Evolutionary conservation across 768 basidiomycete genomes (phyloP).

Genomic region (Astraeus odoratus): DNA sequence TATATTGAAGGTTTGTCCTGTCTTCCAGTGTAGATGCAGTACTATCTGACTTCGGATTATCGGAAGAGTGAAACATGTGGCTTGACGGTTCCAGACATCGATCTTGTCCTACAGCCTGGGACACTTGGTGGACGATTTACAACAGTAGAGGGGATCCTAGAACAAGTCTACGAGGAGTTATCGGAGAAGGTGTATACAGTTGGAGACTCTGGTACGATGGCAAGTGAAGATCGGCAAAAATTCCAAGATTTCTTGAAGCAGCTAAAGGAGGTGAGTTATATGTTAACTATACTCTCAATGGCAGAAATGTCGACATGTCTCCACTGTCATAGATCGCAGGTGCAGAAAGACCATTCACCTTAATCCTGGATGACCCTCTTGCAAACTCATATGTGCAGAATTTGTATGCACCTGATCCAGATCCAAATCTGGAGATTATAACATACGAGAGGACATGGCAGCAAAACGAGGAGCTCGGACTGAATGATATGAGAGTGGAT

Average conservation of each 20-base stretch:
- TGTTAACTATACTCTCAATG: neutral
- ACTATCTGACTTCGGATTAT: neutral
- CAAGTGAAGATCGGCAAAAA: slow-evolving; percentile 39
- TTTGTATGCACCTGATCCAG: slow-evolving; percentile 93
- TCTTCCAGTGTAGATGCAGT: neutral
- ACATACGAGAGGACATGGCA: slow-evolving; percentile 78
- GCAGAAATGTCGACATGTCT: slow-evolving; percentile 2
- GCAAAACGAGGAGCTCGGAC: slow-evolving; percentile 91
- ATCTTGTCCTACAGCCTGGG: slow-evolving; percentile 84
- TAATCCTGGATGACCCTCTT: slow-evolving; percentile 93
- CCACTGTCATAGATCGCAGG: slow-evolving; percentile 54
- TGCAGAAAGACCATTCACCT: slow-evolving; percentile 74
- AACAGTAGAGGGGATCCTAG: slow-evolving; percentile 89
- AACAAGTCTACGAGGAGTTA: slow-evolving; percentile 93
- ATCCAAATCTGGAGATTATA: slow-evolving; percentile 87
- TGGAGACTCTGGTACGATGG: slow-evolving; percentile 51
- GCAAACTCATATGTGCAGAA: slow-evolving; percentile 96
- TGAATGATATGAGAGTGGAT: slow-evolving; percentile 87
- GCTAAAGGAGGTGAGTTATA: slow-evolving; percentile 57
- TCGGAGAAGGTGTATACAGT: slow-evolving; percentile 76
- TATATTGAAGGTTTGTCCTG: slow-evolving; percentile 71
- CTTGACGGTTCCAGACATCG: slow-evolving; percentile 88
- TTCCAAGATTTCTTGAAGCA: slow-evolving; percentile 73
- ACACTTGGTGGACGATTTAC: slow-evolving; percentile 98
- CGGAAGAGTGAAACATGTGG: slow-evolving; percentile 90